phyloP scores from a whole-genome alignment of 768 basidiomycete species.

The Amanita brunnescens region DNA sequence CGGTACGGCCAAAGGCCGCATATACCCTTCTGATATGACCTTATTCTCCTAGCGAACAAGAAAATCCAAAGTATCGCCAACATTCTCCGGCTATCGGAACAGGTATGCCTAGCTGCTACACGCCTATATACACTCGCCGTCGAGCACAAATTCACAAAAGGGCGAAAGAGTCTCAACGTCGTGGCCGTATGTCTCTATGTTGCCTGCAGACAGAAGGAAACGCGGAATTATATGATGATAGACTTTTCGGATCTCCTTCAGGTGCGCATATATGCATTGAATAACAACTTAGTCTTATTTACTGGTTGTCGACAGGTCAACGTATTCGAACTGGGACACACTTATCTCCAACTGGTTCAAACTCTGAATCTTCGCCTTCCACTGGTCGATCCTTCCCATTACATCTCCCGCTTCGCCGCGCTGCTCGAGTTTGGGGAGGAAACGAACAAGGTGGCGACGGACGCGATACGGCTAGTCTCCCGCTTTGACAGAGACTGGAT shows the following conservation, averaged over 20 bases:
- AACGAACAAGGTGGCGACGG: slow-evolving; percentile 83
- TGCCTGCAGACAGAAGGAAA: slow-evolving; percentile 86
- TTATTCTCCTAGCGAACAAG: slow-evolving; percentile 50
- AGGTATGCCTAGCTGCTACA: slow-evolving; percentile 72
- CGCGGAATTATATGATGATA: slow-evolving; percentile 92
- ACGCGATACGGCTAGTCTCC: slow-evolving; percentile 88
- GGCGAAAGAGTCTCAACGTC: slow-evolving; percentile 85
- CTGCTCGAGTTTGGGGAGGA: slow-evolving; percentile 95
- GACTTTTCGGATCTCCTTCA: slow-evolving; percentile 97
- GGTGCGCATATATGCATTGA: slow-evolving; percentile 30
- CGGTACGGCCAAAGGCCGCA: slow-evolving; percentile 13
- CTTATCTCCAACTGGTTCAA: slow-evolving; percentile 90
- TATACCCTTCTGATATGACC: not conserved
- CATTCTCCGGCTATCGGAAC: slow-evolving; percentile 69
- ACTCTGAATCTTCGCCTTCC: slow-evolving; percentile 79
- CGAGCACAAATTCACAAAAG: slow-evolving; percentile 90
- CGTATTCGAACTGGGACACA: slow-evolving; percentile 94
- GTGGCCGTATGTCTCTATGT: slow-evolving; percentile 95
- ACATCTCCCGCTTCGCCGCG: slow-evolving; percentile 91
- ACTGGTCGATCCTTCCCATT: slow-evolving; percentile 91
- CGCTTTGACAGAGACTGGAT: slow-evolving; percentile 98
- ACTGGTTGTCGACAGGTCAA: slow-evolving; percentile 56
- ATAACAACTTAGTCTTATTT: not conserved
- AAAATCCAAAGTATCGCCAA: slow-evolving; percentile 80
- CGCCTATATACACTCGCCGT: slow-evolving; percentile 91